Evolutionary conservation across 2,329 filamentous ascomycete genomes (phyloP).

Genomic region (Cryoendolithus antarcticus): DNA sequence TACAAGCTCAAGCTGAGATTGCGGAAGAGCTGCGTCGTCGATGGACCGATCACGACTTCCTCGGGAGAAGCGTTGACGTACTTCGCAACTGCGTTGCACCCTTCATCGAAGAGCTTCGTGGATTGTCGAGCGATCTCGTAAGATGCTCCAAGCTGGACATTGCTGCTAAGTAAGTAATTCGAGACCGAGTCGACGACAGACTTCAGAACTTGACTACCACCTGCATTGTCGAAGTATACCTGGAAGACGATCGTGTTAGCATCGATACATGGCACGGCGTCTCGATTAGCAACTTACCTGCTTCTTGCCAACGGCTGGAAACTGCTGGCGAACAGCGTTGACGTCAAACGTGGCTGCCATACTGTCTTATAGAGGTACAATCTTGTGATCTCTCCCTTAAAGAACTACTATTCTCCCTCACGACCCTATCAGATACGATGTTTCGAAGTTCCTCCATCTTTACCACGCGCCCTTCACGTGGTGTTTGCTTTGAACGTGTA

Average conservation of each 20-base stretch:
- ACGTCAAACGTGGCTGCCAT: conserved; percentile 38
- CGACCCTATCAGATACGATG: no score
- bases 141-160: conserved; percentile 64
- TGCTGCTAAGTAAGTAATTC: conserved; percentile 53
- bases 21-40: conserved; percentile 64
- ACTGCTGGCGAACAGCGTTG: conserved; percentile 43
- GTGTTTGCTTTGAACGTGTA: neutral
- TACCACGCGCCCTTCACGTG: no score
- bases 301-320: conserved; percentile 54
- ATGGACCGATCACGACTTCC: conserved; percentile 61
- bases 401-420: no score
- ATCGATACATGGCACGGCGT: no score
- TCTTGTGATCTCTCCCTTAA: no score
- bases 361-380: no score
- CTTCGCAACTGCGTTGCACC: conserved; percentile 53
- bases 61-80: conserved; percentile 57
- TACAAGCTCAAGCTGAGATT: conserved; percentile 51
- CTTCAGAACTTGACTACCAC: conserved; percentile 57
- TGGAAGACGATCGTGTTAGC: no score
- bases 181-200: conserved; percentile 54
- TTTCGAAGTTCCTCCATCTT: no score
- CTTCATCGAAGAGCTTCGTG: conserved; percentile 46
- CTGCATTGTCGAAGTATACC: conserved; percentile 66
- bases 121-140: conserved; percentile 51
- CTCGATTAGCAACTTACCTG: conserved; percentile 27